Base-by-base conservation (phyloP, 2,329 filamentous ascomycete species). In the Microcyclosporella mali region DNA sequence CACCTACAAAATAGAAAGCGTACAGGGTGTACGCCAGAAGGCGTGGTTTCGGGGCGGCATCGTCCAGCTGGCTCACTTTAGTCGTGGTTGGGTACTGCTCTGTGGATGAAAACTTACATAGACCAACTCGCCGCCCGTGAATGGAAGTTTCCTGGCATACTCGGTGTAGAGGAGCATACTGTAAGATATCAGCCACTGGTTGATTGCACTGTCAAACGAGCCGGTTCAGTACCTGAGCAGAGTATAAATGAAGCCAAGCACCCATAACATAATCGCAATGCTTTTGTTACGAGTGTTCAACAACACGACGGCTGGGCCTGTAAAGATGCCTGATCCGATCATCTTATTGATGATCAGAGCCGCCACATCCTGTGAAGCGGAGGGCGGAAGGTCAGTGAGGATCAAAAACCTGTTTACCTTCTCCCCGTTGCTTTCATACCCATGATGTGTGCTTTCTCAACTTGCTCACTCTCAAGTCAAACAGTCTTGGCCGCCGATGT, bases 341-440 rank as follows among this genome's bases (percentile, higher is more conserved):
- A 55, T 53, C 30, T 55, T 53, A 27, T 55, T 55, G 9, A 49
- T 32, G 17, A 53, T 53, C 9, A 55, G 37, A 12, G 47, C 37
- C 19, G 44, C 40, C 7, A 55, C 50, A 40, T 55, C 52, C 33
- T 40, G 47, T 11, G 19, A 37, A 15, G 33, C 41, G 10, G 53
- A 45, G 8, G 19, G 40, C 16, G 40, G 29, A n/a, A 30, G 31
- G n/a, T 36, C 30, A 33, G 36, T 32, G 14, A 42, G n/a, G n/a
- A n/a, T n/a, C n/a, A n/a, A n/a, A n/a, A n/a, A n/a, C n/a, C n/a
- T n/a, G n/a, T n/a, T n/a, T n/a, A n/a, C n/a, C n/a, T n/a, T n/a
- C n/a, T n/a, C n/a, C n/a, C n/a, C n/a, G n/a, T n/a, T n/a, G n/a
- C n/a, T n/a, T n/a, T n/a, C n/a, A n/a, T n/a, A n/a, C n/a, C n/a